Conservation (phyloP, 2,329 filamentous ascomycete species). For the Pseudocercospora eumusae region DNA sequence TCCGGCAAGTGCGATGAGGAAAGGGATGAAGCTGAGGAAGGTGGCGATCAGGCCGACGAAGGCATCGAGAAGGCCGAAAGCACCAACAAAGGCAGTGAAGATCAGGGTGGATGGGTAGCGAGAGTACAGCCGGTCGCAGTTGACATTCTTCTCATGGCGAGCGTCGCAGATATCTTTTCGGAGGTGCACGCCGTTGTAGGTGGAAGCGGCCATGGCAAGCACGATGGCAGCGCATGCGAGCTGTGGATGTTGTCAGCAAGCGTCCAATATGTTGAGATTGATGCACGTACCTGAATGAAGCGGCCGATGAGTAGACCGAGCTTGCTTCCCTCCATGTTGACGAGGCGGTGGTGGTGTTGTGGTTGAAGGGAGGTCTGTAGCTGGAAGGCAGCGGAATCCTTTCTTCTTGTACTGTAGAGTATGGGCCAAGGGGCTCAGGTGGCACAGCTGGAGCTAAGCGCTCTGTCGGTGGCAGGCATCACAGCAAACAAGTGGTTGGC, state of each 20-base stretch:
- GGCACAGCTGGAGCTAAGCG: not conserved
- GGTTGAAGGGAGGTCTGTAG: not conserved
- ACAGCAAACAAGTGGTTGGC: not conserved
- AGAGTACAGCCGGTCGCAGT: constrained; percentile 6
- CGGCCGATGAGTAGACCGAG: constrained; percentile 15
- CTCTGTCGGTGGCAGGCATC: not conserved
- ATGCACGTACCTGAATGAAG: constrained; percentile 15
- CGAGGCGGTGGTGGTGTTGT: not conserved
- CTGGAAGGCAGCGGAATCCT: not conserved
- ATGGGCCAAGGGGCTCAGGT: not conserved
- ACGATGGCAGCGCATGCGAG: constrained; percentile 19
- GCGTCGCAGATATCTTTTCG: not conserved
- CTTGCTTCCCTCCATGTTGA: constrained; percentile 12
- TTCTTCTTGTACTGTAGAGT: not conserved
- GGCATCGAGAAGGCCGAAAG: constrained; percentile 22
- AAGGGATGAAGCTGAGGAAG: constrained; percentile 17
- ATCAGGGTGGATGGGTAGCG: constrained; percentile 4
- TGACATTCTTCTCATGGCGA: not conserved
- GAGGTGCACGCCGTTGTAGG: constrained; percentile 6
- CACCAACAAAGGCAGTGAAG: constrained; percentile 22
- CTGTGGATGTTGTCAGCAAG: not conserved
- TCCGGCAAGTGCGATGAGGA: constrained; percentile 10
- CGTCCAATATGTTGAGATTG: not conserved
- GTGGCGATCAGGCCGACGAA: constrained; percentile 21
- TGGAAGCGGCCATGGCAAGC: constrained; percentile 16